A percentile compares a stretch with the other conserved stretches of the same genome.
Conservation (phyloP, 1,139 yeast species). For the Spencermartinsiella ligniputridi region DNA sequence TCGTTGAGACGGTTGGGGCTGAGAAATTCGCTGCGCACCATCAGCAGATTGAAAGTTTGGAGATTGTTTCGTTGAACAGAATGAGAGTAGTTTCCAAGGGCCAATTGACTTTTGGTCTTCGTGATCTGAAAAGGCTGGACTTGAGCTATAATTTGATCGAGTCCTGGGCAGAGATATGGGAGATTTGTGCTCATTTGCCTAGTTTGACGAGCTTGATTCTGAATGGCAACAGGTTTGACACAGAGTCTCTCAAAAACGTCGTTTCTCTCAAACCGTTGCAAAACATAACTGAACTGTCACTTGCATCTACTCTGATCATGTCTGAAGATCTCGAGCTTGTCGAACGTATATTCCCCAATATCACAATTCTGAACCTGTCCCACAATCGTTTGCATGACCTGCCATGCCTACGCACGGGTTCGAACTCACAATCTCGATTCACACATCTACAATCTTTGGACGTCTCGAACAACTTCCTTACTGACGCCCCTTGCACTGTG, state of each 20-base stretch:
- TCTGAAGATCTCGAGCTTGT: conserved; percentile 31
- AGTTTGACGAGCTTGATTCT: conserved; percentile 45
- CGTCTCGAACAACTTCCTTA: conserved; percentile 19
- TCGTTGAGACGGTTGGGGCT: conserved; percentile 61
- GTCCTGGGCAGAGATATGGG: conserved; percentile 39
- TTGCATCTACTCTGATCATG: conserved; percentile 38
- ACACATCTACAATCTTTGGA: conserved; percentile 12
- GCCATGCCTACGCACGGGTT: too few relatives aligned
- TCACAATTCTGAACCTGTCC: conserved; percentile 44
- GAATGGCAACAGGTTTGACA: conserved; percentile 58
- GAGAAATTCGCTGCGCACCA: conserved; percentile 49
- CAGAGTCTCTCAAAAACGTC: too few relatives aligned
- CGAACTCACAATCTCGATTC: too few relatives aligned
- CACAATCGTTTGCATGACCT: conserved; percentile 41
- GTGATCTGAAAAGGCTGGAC: conserved; percentile 45
- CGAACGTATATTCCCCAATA: conserved; percentile 40
- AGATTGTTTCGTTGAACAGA: conserved; percentile 48
- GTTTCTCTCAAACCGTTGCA: too few relatives aligned
- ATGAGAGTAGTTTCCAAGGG: conserved; percentile 21
- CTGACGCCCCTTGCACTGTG: conserved; percentile 2
- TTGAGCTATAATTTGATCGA: conserved; percentile 57
- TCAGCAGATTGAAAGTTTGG: conserved; percentile 43
- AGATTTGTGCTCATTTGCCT: conserved; percentile 38
- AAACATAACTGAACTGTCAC: conserved; percentile 29
- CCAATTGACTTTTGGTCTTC: conserved; percentile 18